Evolutionary conservation across 176 grass and related monocot species (phyloP), one percentile per base, ranked within the genome.

Genomic region (Carex cristatella): DNA sequence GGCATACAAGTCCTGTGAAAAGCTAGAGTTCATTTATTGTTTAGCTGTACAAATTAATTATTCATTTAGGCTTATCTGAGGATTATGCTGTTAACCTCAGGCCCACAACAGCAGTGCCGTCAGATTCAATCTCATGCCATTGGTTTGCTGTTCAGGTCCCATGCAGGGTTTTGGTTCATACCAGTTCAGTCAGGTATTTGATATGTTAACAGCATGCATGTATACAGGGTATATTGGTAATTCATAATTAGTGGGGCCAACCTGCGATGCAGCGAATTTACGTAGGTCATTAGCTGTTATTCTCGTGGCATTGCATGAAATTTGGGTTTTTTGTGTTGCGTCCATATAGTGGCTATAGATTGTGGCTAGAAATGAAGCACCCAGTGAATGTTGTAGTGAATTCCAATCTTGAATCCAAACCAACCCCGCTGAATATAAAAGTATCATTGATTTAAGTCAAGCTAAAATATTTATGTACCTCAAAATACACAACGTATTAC

Each of bases 231-330:
- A 78, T 57, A 78, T 79, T 58, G 27, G 13, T 57, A 79, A 79
- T 33, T 53, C n/a, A 35, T 13, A 58, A 1, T 79, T 35, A 57
- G 74, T 4, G 1, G 15, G 4, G n/a, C 18, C 60, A 66, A 91
- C 94, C 91, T 96, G 91, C 35, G 94, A 92, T n/a, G 69, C 73
- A 16, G 94, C 92, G 55, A 97, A 97, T 16, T 76, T 87, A 70
- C 90, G 90, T 33, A 97, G 90, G 61, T 97, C 90, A 1, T 31
- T 13, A 3, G 91, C 58, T 4, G 87, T 70, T 83, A 94, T 92
- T 71, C 57, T 84, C 27, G 81, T 85, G 1, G 80, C 88, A 32
- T 88, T 80, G 83, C 94, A 97, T 16, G 55, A 83, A 18, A 92
- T 73, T 73, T 92, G 86, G 42, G 87, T 70, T 38, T 90, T 89